Evolutionary conservation across 768 basidiomycete genomes (phyloP).

Genomic region (Coprinellus aureogranulatus): DNA sequence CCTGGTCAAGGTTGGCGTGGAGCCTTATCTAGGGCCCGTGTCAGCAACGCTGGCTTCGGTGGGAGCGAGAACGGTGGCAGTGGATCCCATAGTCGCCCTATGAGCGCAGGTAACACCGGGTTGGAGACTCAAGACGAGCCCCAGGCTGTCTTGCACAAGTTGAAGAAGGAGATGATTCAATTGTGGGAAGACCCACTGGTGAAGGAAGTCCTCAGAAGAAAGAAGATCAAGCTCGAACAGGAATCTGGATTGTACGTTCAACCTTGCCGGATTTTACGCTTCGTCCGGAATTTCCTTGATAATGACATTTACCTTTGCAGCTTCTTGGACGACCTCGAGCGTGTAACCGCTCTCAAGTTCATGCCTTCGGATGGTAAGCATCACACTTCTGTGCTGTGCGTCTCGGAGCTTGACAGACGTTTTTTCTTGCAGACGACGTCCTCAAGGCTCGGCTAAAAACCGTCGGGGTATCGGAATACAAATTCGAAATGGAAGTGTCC

Average conservation of each 20-base stretch:
- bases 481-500: slow-evolving; percentile 70
- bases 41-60: slow-evolving; percentile 27
- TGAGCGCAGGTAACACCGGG: slow-evolving; percentile 45
- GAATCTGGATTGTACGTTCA: slow-evolving; percentile 57
- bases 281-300: background rate
- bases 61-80: slow-evolving; percentile 16
- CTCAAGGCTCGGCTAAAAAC: slow-evolving; percentile 74
- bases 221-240: slow-evolving; percentile 68
- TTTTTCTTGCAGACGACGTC: slow-evolving; percentile 56
- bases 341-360: slow-evolving; percentile 62
- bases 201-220: slow-evolving; percentile 49
- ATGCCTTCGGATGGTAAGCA: slow-evolving; percentile 64
- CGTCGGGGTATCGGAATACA: slow-evolving; percentile 77
- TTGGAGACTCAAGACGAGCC: slow-evolving; percentile 55
- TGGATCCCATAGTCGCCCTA: slow-evolving; percentile 28
- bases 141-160: slow-evolving; percentile 57
- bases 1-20: slow-evolving; percentile 70
- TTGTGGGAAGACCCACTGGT: slow-evolving; percentile 67
- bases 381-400: background rate
- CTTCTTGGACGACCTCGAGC: slow-evolving; percentile 66
- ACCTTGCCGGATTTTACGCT: background rate
- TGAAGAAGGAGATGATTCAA: slow-evolving; percentile 59
- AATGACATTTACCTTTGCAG: slow-evolving; percentile 32
- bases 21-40: slow-evolving; percentile 45
- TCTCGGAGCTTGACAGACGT: background rate